Base-by-base conservation (phyloP, 1,284 basidiomycete species). In the Ustilago tritici region DNA sequence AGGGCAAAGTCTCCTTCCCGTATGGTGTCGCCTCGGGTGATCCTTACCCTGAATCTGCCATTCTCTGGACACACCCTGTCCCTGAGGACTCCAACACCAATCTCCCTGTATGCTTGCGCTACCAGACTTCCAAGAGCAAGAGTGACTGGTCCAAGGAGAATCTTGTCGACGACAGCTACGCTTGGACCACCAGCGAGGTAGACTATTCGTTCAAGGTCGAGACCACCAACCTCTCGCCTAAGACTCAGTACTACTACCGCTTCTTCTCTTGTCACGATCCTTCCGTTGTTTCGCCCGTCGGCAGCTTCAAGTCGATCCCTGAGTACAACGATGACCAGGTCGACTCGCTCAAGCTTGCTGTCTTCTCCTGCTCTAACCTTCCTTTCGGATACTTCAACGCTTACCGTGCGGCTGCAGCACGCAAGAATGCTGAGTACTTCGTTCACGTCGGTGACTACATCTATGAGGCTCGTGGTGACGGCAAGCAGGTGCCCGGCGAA, bases 401-500 rank as follows among this genome's bases (percentile, higher is more conserved):
- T 14, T 92, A 92, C 81, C 88, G 89, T 55, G 90, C 90, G 1
- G 89, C 90, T 23, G 89, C 89, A 61, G 72, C 72, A 12, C 89
- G 90, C 74, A 62, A 67, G 10, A 89, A 90, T 12, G 88, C 90
- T 3, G 91, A 92, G 78, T 86, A 90, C 56, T 91, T 90, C 68
- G 82, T 91, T 50, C 91, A 92, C 78, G 88, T 92, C 32, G 91
- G 91, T 14, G 91, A 91, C 85, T 92, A 91, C 84, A 85, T 85
- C 64, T 86, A 86, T 78, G 86, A 86, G 70, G 61, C 74, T 41
- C 70, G 67, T 65, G 74, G 68, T 34, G 77, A 74, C 15, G 65
- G 71, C 35, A 59, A 75, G 40, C 63, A n/a, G n/a, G 67, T 73
- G 2, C 62, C 56, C 0, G 69, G 68, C 35, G 62, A 69, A 40